Base-by-base conservation (phyloP, 495 filamentous ascomycete genomes). In the Penicillium ucsense region DNA sequence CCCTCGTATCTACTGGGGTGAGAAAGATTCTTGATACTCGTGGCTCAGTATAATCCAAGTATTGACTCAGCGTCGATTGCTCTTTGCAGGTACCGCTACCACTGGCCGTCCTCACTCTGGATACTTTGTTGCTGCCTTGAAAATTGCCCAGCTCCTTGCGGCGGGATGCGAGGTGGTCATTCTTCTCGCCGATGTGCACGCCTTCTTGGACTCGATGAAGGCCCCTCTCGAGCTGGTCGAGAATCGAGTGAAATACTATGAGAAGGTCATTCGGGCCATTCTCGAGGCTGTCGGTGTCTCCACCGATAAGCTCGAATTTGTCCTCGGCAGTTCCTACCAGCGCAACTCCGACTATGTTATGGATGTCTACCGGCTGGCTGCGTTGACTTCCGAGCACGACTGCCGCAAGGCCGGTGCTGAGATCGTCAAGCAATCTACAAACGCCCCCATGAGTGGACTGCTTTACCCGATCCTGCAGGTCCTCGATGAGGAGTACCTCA, bases 211-310 rank as follows among this genome's bases (percentile, higher is more conserved):
- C 41, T 31, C 42, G 11, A 34, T 45, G 42, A 94, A 94, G 64
- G 86, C 86, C 1, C 87, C 89, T 1, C 74, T 95, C 34, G 90
- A 95, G 56, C 78, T 96, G n/a, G 88, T 98, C 45, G 81, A 85
- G 57, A 67, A 74, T 56, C 80, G 87, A 32, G 81, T 81, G 31
- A 70, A 84, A 53, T 91, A 86, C 72, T 94, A 92, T 70, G 59
- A 74, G 34, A 66, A 73, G 41, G 56, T 79, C 48, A 85, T 90
- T 52, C 84, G 73, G 27, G 71, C 80, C 0, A 63, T 89, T 5
- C 72, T 92, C 9, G 63, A 80, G 53, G 69, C 88, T 3, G 80
- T 89, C 8, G 81, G 83, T 34, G 86, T 89, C 10, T 79, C 43
- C 64, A 87, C 83, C 35, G 81, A 88, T 46, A 82, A 85, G 56